Evolutionary conservation across 2,329 filamentous ascomycete species (phyloP).

Genomic region (Apiospora phragmitis): DNA sequence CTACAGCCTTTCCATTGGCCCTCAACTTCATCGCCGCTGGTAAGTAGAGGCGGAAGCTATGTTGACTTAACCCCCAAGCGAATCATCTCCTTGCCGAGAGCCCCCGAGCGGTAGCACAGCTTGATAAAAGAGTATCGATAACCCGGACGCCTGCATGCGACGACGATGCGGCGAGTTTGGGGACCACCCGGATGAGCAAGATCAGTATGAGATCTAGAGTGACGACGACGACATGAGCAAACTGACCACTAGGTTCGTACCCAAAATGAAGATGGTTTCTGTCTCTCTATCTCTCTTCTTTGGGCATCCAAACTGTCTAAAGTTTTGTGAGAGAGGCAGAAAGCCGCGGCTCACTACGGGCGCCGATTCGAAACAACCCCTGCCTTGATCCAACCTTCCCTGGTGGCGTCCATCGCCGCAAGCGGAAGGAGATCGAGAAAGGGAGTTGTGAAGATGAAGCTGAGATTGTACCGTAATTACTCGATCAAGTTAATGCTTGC

Average conservation of each 20-base stretch:
- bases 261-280: conserved; percentile 40
- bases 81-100: conserved; percentile 40
- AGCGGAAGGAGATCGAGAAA: conserved; percentile 38
- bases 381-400: conserved; percentile 52
- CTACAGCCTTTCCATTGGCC: conserved; percentile 72
- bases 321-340: conserved; percentile 22
- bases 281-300: conserved; percentile 16
- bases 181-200: not conserved
- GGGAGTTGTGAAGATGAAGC: conserved; percentile 59
- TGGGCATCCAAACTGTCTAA: not conserved
- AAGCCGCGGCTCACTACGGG: conserved; percentile 80
- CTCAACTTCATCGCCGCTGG: conserved; percentile 90
- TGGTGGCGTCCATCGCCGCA: not conserved
- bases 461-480: conserved; percentile 95
- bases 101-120: conserved; percentile 63
- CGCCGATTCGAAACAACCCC: conserved; percentile 61
- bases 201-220: conserved; percentile 22
- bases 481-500: conserved; percentile 99
- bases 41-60: conserved; percentile 61
- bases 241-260: conserved; percentile 45
- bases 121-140: conserved; percentile 7
- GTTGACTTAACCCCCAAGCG: conserved; percentile 22
- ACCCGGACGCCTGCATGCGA: not conserved
- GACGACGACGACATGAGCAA: conserved; percentile 17
- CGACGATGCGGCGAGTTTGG: not conserved